Percentiles rank a stretch among this genome's conserved stretches.
Evolutionary conservation across 2,329 filamentous ascomycete species (phyloP).

Genomic region (Claviceps arundinis): DNA sequence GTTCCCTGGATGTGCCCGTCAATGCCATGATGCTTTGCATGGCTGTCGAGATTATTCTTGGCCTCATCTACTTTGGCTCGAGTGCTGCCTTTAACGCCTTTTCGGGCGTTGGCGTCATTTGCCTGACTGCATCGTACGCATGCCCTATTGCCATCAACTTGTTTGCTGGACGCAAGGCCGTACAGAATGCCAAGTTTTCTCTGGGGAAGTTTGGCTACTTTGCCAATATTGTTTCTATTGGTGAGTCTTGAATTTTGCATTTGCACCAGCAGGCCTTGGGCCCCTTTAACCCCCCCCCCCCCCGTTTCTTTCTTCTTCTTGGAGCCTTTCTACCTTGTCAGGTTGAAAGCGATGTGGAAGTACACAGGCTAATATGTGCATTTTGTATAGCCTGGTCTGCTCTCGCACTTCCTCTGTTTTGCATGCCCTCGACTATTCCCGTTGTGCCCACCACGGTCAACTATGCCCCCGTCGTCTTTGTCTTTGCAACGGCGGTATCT

Average conservation of each 20-base stretch:
- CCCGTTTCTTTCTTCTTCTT: neutral
- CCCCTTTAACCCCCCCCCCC: too few relatives aligned
- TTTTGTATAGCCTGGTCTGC: slow-evolving; percentile 43
- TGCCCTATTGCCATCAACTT: slow-evolving; percentile 53
- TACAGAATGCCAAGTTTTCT: slow-evolving; percentile 43
- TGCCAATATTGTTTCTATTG: slow-evolving; percentile 50
- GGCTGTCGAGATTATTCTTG: slow-evolving; percentile 49
- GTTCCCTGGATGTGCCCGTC: slow-evolving; percentile 48
- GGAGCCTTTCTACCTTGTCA: neutral
- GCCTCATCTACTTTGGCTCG: slow-evolving; percentile 57
- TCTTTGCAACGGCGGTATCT: slow-evolving; percentile 48
- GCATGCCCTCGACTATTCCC: slow-evolving; percentile 53
- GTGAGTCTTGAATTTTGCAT: slow-evolving; percentile 27
- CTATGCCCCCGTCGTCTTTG: slow-evolving; percentile 64
- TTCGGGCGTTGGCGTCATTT: slow-evolving; percentile 57
- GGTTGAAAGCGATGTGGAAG: too few relatives aligned
- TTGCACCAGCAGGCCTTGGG: too few relatives aligned
- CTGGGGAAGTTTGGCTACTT: slow-evolving; percentile 48
- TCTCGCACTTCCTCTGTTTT: slow-evolving; percentile 61
- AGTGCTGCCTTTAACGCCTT: slow-evolving; percentile 60
- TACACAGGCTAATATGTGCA: slow-evolving; percentile 4
- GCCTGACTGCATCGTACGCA: slow-evolving; percentile 54
- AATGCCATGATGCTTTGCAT: slow-evolving; percentile 64
- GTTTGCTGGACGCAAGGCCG: slow-evolving; percentile 43
- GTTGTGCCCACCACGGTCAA: slow-evolving; percentile 49